Evolutionary conservation across 495 filamentous ascomycete species (phyloP).

Genomic region (Pseudomonodictys pantanalensis): DNA sequence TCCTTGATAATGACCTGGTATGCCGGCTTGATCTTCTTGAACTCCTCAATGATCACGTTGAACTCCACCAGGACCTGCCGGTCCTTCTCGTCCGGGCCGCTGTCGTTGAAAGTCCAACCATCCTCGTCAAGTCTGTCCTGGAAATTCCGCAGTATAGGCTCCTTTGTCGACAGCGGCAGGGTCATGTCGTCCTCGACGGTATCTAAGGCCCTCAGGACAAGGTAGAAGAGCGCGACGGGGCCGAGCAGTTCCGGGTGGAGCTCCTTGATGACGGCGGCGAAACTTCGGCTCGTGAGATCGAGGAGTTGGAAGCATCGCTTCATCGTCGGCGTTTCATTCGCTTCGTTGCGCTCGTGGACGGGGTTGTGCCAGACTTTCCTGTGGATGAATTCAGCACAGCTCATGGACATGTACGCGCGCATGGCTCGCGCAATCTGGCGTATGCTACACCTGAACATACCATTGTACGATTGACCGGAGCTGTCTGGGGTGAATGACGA

Average conservation of each 20-base stretch:
- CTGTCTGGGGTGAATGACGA: slow-evolving; percentile 70
- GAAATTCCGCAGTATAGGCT: slow-evolving; percentile 81
- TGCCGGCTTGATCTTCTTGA: slow-evolving; percentile 79
- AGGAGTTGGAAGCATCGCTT: slow-evolving; percentile 82
- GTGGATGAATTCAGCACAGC: slow-evolving; percentile 1
- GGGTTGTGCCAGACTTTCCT: slow-evolving; percentile 98
- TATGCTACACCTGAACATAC: too few relatives aligned
- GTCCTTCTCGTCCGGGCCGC: slow-evolving; percentile 91
- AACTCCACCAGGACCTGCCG: slow-evolving; percentile 88
- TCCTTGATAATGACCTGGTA: slow-evolving; percentile 90
- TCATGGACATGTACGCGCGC: not conserved
- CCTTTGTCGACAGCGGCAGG: slow-evolving; percentile 73
- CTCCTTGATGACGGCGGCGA: slow-evolving; percentile 90
- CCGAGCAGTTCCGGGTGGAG: slow-evolving; percentile 89
- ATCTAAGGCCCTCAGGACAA: slow-evolving; percentile 84
- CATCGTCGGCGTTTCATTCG: slow-evolving; percentile 70
- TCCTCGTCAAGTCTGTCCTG: slow-evolving; percentile 71
- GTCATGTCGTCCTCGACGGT: slow-evolving; percentile 99
- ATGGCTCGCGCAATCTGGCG: not conserved
- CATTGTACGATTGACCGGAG: slow-evolving; percentile 89
- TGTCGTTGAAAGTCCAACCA: slow-evolving; percentile 85
- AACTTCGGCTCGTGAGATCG: slow-evolving; percentile 86
- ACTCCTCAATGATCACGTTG: slow-evolving; percentile 78
- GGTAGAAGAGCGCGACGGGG: slow-evolving; percentile 89
- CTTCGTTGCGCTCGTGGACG: slow-evolving; percentile 75